These are phyloP conservation scores for Pichia insulana DNA, from an alignment of 805 yeast species.

Conservation along the genomic window DNA sequence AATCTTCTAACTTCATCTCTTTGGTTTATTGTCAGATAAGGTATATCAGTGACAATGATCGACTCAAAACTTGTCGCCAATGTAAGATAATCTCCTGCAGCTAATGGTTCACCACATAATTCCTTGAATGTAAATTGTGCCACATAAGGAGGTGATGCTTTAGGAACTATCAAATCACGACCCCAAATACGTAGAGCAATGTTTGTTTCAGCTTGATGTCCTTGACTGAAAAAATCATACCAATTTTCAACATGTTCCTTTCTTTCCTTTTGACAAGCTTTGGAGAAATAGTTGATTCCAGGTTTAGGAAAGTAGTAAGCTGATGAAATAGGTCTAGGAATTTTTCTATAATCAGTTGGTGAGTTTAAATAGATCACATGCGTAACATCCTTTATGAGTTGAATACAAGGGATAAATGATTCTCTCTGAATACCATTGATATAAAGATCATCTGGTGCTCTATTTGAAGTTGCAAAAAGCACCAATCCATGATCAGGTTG, in stretches of 20 bases:
- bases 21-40: conserved; percentile 65
- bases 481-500: conserved; percentile 74
- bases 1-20: conserved; percentile 85
- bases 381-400: conserved; percentile 61
- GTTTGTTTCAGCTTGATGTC: conserved; percentile 34
- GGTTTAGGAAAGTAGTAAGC: conserved; percentile 71
- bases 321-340: conserved; percentile 73
- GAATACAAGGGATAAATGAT: conserved; percentile 87
- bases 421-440: conserved; percentile 90
- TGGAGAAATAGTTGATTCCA: conserved; percentile 46
- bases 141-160: conserved; percentile 65
- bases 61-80: conserved; percentile 68
- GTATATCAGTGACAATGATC: conserved; percentile 88
- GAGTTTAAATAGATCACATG: conserved; percentile 76
- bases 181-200: conserved; percentile 73
- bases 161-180: conserved; percentile 66
- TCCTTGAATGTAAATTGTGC: conserved; percentile 86
- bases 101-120: conserved; percentile 77
- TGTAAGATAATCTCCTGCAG: conserved; percentile 91
- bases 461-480: conserved; percentile 86
- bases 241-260: conserved; percentile 60
- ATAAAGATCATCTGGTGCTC: conserved; percentile 91
- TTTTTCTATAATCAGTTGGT: conserved; percentile 88
- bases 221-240: conserved; percentile 72
- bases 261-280: conserved; percentile 42